phyloP scores from a whole-genome alignment of 352 stramenopile species.

The Lagenidium giganteum region DNA sequence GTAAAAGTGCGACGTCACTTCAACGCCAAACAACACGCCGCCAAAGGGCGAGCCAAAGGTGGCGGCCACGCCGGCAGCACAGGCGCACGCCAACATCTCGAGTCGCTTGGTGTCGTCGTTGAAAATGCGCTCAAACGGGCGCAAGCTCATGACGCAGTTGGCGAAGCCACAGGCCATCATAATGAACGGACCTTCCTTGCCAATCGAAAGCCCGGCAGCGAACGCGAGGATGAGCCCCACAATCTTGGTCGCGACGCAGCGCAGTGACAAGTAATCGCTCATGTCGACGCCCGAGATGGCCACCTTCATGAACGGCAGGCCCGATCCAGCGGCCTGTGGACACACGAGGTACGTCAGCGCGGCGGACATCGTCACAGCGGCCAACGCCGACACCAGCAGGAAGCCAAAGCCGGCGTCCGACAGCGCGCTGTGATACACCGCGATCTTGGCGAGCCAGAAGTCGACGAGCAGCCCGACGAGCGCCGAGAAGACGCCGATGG shows the following conservation, averaged over 20 bases:
- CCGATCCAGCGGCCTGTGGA: constrained; percentile 55
- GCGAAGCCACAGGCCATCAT: constrained; percentile 76
- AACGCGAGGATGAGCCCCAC: constrained; percentile 43
- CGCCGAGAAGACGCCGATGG: constrained; percentile 53
- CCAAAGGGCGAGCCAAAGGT: constrained; percentile 76
- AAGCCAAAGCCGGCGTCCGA: constrained; percentile 33
- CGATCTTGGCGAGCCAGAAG: constrained; percentile 41
- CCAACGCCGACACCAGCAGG: constrained; percentile 40
- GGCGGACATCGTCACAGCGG: constrained; percentile 29
- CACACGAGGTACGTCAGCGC: constrained; percentile 45
- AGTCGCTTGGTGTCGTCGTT: constrained; percentile 65
- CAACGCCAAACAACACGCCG: constrained; percentile 68
- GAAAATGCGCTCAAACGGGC: constrained; percentile 45
- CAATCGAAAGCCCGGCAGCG: constrained; percentile 57
- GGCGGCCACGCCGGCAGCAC: constrained; percentile 59
- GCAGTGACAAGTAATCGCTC: constrained; percentile 49
- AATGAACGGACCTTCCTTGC: constrained; percentile 80
- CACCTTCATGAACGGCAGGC: constrained; percentile 70
- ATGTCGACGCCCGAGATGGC: constrained; percentile 68
- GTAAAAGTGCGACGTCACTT: constrained; percentile 77
- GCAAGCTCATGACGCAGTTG: constrained; percentile 55
- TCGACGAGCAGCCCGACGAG: constrained; percentile 43
- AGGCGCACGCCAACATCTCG: constrained; percentile 69
- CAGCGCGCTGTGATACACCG: constrained; percentile 39
- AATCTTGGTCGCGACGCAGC: constrained; percentile 57